Evolutionary conservation across 1,284 basidiomycete genomes (phyloP).

Genomic region (Porodaedalea pini): DNA sequence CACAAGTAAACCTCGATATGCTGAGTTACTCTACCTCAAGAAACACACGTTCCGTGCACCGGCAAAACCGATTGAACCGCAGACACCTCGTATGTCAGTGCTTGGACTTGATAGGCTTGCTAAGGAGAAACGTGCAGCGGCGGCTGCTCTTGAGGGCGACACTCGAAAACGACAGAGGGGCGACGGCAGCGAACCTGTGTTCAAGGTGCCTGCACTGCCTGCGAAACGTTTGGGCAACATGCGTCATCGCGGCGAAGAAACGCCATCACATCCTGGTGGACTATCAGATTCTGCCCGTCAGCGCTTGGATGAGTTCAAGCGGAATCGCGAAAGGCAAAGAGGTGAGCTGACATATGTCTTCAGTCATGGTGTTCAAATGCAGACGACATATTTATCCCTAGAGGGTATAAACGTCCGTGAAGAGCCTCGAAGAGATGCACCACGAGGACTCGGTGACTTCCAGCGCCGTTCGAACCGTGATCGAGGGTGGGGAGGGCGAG

Average conservation of each 20-base stretch:
- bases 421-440: slow-evolving; percentile 51
- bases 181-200: slow-evolving; percentile 49
- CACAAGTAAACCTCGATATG: neutral
- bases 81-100: slow-evolving; percentile 69
- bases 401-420: slow-evolving; percentile 61
- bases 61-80: slow-evolving; percentile 64
- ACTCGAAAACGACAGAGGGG: slow-evolving; percentile 45
- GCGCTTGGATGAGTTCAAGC: slow-evolving; percentile 73
- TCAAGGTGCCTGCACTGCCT: slow-evolving; percentile 84
- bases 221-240: slow-evolving; percentile 51
- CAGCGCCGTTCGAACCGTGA: slow-evolving; percentile 66
- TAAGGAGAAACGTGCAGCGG: slow-evolving; percentile 75
- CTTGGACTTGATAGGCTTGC: slow-evolving; percentile 87
- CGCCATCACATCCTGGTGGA: slow-evolving; percentile 90
- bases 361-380: neutral
- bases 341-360: slow-evolving; percentile 36
- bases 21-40: slow-evolving; percentile 34
- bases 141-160: slow-evolving; percentile 48
- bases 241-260: slow-evolving; percentile 81
- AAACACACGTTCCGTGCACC: slow-evolving; percentile 77
- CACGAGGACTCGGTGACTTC: slow-evolving; percentile 68
- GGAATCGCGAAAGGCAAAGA: slow-evolving; percentile 61
- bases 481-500: slow-evolving; percentile 28
- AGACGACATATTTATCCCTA: slow-evolving; percentile 25
- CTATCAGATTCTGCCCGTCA: slow-evolving; percentile 71